Conservation (phyloP, 139 green algal genomes). For the Chlorella sp. region DNA sequence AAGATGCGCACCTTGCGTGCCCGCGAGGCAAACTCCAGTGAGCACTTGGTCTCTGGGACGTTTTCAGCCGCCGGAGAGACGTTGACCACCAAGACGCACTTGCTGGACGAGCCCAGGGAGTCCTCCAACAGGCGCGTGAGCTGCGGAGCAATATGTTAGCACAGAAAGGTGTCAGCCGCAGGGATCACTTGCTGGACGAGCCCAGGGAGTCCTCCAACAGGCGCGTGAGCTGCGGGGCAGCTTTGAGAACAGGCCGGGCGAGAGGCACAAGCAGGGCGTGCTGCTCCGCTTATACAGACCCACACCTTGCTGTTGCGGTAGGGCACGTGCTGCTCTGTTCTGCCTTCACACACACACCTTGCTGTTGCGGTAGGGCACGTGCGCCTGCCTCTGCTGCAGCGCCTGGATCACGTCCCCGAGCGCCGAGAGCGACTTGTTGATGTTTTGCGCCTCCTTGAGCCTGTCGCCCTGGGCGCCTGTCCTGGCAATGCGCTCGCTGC, state of each 20-base stretch:
- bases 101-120: slow-evolving; percentile 46
- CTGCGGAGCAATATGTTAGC: slow-evolving; percentile 20
- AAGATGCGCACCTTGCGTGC: slow-evolving; percentile 46
- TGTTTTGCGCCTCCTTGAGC: slow-evolving; percentile 76
- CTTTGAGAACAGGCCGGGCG: neutral
- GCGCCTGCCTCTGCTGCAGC: slow-evolving; percentile 52
- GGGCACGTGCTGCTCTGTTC: neutral
- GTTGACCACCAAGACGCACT: slow-evolving; percentile 35
- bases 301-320: neutral
- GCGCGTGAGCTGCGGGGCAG: slow-evolving; percentile 41
- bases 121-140: slow-evolving; percentile 59
- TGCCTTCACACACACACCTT: slow-evolving; percentile 13
- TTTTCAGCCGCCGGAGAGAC: slow-evolving; percentile 42
- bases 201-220: slow-evolving; percentile 60
- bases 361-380: slow-evolving; percentile 62
- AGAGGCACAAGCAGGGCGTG: neutral
- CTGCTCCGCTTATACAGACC: neutral
- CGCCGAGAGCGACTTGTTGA: slow-evolving; percentile 66
- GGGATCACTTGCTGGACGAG: slow-evolving; percentile 29
- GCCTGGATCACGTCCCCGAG: slow-evolving; percentile 68
- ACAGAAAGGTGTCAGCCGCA: slow-evolving; percentile 1
- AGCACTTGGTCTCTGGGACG: slow-evolving; percentile 7
- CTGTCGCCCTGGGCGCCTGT: slow-evolving; percentile 48
- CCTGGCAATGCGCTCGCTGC: slow-evolving; percentile 49
- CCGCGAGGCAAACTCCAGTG: slow-evolving; percentile 54